Conservation (phyloP, 805 yeast genomes). For the Metahyphopichia silvanorum region DNA sequence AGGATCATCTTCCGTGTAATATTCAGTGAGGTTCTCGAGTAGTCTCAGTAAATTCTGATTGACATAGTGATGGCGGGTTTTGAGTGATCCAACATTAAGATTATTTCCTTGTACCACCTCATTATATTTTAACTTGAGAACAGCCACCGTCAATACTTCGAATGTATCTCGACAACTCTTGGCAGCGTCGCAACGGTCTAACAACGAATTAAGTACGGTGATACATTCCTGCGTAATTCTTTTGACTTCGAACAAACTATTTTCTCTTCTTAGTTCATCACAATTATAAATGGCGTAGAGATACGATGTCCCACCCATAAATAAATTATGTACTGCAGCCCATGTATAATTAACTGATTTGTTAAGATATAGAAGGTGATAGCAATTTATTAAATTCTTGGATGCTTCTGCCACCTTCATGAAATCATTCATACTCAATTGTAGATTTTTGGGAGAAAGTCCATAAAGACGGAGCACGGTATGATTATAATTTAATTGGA, state of each 20-base stretch:
- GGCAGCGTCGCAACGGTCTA: slow-evolving; percentile 78
- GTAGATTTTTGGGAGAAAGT: slow-evolving; percentile 65
- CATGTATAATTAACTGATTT: slow-evolving; percentile 78
- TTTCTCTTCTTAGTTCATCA: slow-evolving; percentile 44
- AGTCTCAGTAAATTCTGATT: slow-evolving; percentile 37
- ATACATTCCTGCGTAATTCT: slow-evolving; percentile 54
- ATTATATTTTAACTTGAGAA: slow-evolving; percentile 54
- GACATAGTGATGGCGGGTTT: slow-evolving; percentile 29
- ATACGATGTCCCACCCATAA: slow-evolving; percentile 86
- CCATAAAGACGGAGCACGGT: slow-evolving; percentile 72
- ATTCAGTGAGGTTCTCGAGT: slow-evolving; percentile 27
- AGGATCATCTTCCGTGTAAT: background rate
- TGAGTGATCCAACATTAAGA: slow-evolving; percentile 15
- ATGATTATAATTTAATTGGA: slow-evolving; percentile 74
- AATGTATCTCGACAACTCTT: slow-evolving; percentile 65
- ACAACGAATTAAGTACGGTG: slow-evolving; percentile 55
- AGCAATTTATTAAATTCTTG: slow-evolving; percentile 61
- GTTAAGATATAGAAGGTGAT: slow-evolving; percentile 52
- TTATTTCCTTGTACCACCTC: slow-evolving; percentile 23
- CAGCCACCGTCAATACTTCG: slow-evolving; percentile 69
- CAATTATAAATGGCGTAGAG: slow-evolving; percentile 74
- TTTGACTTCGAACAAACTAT: slow-evolving; percentile 42
- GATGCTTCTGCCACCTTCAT: slow-evolving; percentile 59
- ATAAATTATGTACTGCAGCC: slow-evolving; percentile 88
- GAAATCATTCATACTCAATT: slow-evolving; percentile 52